Percentiles rank a stretch among this genome's conserved stretches.
Evolutionary conservation across 371 early-diverging fungal genomes (phyloP).

Genomic region (Lichtheimia corymbifera): DNA sequence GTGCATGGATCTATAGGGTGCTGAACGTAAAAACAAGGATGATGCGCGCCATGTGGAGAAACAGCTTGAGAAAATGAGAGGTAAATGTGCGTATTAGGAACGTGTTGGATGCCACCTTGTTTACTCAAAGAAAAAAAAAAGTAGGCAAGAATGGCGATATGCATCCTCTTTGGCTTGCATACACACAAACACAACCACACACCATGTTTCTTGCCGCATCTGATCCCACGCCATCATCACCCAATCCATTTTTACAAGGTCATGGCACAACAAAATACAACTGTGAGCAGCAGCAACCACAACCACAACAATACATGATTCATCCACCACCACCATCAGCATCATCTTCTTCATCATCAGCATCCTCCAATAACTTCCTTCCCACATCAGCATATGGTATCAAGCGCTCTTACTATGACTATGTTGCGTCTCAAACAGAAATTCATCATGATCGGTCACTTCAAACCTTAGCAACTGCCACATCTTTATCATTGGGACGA

Average conservation of each 20-base stretch:
- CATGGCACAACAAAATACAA: no score
- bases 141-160: conserved; percentile 38
- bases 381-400: no score
- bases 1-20: conserved; percentile 41
- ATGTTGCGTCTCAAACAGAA: no score
- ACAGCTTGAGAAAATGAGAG: conserved; percentile 45
- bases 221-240: conserved; percentile 13
- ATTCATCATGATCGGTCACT: no score
- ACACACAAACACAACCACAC: conserved; percentile 32
- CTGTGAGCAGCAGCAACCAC: not conserved
- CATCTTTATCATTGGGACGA: no score
- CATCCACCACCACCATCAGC: no score
- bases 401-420: no score
- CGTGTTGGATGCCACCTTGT: conserved; percentile 55
- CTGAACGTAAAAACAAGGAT: conserved; percentile 66
- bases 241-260: not conserved
- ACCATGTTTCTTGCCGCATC: conserved; percentile 25
- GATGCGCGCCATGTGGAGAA: conserved; percentile 62
- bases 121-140: conserved; percentile 63
- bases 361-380: no score
- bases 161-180: conserved; percentile 45
- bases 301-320: no score
- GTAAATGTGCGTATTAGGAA: conserved; percentile 13
- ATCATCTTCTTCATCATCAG: no score
- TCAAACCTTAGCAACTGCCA: no score